phyloP scores from a whole-genome alignment of 2,329 filamentous ascomycete genomes.

The Curvularia lunata region DNA sequence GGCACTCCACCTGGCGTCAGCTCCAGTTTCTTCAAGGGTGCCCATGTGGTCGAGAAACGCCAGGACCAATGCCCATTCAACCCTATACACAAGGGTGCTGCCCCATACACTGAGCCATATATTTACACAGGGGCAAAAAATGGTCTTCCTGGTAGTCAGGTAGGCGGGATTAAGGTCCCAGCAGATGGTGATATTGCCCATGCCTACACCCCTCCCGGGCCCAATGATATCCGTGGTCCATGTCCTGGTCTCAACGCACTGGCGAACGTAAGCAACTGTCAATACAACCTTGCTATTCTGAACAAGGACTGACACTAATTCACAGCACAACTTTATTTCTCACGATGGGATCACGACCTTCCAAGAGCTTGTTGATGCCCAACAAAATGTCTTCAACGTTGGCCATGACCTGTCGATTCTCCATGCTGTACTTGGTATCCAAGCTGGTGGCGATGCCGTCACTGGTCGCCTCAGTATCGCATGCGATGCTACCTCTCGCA shows the following conservation, averaged over 20 bases:
- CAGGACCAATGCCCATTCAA: slow-evolving; percentile 34
- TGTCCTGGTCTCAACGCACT: slow-evolving; percentile 54
- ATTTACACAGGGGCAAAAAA: slow-evolving; percentile 55
- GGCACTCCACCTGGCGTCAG: slow-evolving; percentile 28
- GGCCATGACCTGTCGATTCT: slow-evolving; percentile 52
- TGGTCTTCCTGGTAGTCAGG: slow-evolving; percentile 50
- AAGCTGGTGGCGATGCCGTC: slow-evolving; percentile 51
- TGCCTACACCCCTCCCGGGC: slow-evolving; percentile 23
- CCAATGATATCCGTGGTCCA: slow-evolving; percentile 38
- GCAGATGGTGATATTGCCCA: slow-evolving; percentile 49
- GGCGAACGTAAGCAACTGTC: slow-evolving; percentile 41
- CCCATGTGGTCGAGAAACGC: slow-evolving; percentile 19
- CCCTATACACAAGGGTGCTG: slow-evolving; percentile 30
- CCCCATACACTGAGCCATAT: slow-evolving; percentile 23
- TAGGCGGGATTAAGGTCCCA: slow-evolving; percentile 55
- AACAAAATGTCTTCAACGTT: slow-evolving; percentile 56
- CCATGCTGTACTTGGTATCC: slow-evolving; percentile 51
- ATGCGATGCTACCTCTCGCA: slow-evolving; percentile 54
- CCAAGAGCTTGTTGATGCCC: slow-evolving; percentile 54
- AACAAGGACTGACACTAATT: neutral
- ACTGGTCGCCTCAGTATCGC: slow-evolving; percentile 54
- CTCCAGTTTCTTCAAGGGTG: slow-evolving; percentile 19
- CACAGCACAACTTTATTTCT: slow-evolving; percentile 47
- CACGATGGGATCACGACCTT: slow-evolving; percentile 53
- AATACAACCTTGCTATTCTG: neutral